Evolutionary conservation across 306 rosid genomes (phyloP).

Genomic region (Astragalus membranaceus): DNA sequence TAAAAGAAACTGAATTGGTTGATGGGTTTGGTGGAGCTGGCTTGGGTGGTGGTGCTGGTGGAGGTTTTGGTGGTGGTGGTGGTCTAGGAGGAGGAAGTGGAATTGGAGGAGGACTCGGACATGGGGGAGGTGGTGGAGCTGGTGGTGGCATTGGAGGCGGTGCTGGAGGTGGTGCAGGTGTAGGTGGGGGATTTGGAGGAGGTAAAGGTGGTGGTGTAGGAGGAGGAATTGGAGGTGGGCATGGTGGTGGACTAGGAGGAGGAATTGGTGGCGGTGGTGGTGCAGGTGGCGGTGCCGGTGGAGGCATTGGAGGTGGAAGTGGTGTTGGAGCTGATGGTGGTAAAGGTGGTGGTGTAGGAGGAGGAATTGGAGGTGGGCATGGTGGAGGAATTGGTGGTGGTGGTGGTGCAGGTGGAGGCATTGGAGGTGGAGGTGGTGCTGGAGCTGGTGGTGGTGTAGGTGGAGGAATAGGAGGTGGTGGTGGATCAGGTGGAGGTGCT

Average conservation of each 20-base stretch:
- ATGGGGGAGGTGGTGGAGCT: slow-evolving; percentile 18
- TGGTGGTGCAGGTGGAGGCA: slow-evolving; percentile 28
- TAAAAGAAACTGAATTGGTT: slow-evolving; percentile 21
- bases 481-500: neutral
- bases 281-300: slow-evolving; percentile 22
- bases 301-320: slow-evolving; percentile 7
- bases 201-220: slow-evolving; percentile 34
- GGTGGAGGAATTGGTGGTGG: slow-evolving; percentile 26
- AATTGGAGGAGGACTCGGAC: slow-evolving; percentile 14
- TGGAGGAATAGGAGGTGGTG: neutral
- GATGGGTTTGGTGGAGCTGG: slow-evolving; percentile 22
- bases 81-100: slow-evolving; percentile 14
- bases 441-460: slow-evolving; percentile 5
- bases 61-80: slow-evolving; percentile 15
- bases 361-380: slow-evolving; percentile 24
- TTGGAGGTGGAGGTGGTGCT: neutral
- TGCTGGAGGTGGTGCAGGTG: slow-evolving; percentile 21
- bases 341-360: slow-evolving; percentile 31
- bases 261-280: slow-evolving; percentile 27
- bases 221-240: slow-evolving; percentile 26
- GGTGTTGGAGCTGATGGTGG: slow-evolving; percentile 12
- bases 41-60: slow-evolving; percentile 15
- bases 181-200: slow-evolving; percentile 13
- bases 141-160: slow-evolving; percentile 43
- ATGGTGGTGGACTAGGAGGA: slow-evolving; percentile 11